Base-by-base conservation (phyloP, 164 flowering plant species). In the Aristolochia contorta region DNA sequence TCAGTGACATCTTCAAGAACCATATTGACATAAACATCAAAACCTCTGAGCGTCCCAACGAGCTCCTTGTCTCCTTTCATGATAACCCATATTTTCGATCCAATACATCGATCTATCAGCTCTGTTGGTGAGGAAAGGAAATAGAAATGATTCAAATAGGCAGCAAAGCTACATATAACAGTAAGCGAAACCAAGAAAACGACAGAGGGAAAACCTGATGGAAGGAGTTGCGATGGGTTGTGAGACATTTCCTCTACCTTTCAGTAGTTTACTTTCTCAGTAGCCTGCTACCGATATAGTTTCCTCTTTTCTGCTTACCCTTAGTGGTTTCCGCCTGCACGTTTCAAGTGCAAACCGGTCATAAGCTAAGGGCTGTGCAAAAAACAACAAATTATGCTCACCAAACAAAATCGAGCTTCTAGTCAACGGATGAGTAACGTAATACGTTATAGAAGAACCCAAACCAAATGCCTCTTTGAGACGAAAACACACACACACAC, bases 11-110 rank as follows among this genome's bases (percentile, higher is more conserved):
- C 98, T 78, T 92, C 98, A 24, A 92, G 95, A 51, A 92, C 98
- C 98, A 92, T 92, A 73, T 92, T 92, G 67, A 92, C 98, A 32
- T 92, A 92, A 20, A 92, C 96, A 64, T 92, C 98, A 53, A 92
- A 89, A 12, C 98, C 98, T 57, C 81, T 67, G 23, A 92, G 85
- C 48, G 96, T 92, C 18, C 98, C 98, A 64, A 92, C 98, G 12
- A 92, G 88, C 79, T 92, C 98, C 75, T 92, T 92, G 76, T 92
- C 98, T 16, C 96, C 98, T 68, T 92, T 92, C 98, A 89, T 92
- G 52, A 92, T 92, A 64, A 92, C 98, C 98, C 98, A 92, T 66
- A 92, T 92, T 60, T 89, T 92, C 52, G 98, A 92, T 23, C 98
- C 98, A 27, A 92, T 82, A 73, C 98, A 92, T 54, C 98, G 79